These are phyloP conservation scores for Rubia tinctorum DNA, from an alignment of 305 asterid genomes.

Conservation along the genomic window DNA sequence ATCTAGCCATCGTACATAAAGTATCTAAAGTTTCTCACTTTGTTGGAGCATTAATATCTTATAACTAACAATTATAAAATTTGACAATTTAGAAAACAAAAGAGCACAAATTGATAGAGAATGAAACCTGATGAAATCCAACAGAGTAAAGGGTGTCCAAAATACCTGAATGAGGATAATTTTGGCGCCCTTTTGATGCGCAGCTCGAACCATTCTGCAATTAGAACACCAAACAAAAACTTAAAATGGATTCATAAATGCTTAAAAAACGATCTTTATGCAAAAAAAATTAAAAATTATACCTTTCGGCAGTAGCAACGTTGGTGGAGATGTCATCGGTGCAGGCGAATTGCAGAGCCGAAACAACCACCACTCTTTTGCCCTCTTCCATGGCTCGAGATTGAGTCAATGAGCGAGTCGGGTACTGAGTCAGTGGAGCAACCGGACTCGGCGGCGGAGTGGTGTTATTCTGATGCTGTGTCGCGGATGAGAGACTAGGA, in stretches of 20 bases:
- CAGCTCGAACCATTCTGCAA: conserved; percentile 87
- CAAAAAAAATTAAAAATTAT: no score
- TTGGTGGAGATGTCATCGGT: conserved; percentile 82
- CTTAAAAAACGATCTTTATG: not conserved
- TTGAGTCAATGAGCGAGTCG: not conserved
- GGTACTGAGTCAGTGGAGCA: not conserved
- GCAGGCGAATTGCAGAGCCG: conserved; percentile 93
- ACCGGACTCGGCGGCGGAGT: not conserved
- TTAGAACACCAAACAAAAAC: not conserved
- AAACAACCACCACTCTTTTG: conserved; percentile 54
- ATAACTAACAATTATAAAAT: no score
- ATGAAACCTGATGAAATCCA: not conserved
- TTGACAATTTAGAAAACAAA: not conserved
- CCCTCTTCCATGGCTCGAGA: conserved; percentile 41
- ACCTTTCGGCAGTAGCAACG: conserved; percentile 57
- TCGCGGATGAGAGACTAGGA: not conserved
- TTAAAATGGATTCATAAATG: not conserved
- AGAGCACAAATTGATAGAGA: not conserved
- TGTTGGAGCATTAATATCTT: no score
- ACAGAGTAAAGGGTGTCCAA: not conserved
- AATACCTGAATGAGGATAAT: conserved; percentile 89
- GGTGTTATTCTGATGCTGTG: not conserved
- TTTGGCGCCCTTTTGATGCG: conserved; percentile 85
- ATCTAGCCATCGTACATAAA: not conserved
- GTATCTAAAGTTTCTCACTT: not conserved